Conservation (phyloP, 2,329 filamentous ascomycete genomes). For the Penicillium sp. region DNA sequence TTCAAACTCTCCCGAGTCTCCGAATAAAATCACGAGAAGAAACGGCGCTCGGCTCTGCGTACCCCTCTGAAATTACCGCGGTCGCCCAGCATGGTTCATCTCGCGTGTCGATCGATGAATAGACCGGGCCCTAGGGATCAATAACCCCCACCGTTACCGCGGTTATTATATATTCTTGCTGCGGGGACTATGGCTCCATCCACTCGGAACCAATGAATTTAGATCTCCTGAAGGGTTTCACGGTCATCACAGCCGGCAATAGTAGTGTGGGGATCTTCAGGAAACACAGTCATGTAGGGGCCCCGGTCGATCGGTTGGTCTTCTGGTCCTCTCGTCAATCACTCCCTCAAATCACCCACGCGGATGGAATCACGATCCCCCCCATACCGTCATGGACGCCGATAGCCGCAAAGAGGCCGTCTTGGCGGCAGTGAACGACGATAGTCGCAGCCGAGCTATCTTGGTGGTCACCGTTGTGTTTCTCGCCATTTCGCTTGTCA, state of each 20-base stretch:
- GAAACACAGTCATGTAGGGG: slow-evolving; percentile 13
- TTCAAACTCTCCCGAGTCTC: not conserved
- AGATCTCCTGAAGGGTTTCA: slow-evolving; percentile 7
- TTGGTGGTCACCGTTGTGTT: slow-evolving; percentile 36
- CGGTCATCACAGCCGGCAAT: slow-evolving; percentile 5
- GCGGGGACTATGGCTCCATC: slow-evolving; percentile 2
- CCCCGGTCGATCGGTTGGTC: not conserved
- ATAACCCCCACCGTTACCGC: slow-evolving; percentile 10
- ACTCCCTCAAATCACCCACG: not conserved
- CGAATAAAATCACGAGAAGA: not conserved
- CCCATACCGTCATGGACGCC: slow-evolving; percentile 10
- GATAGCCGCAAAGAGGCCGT: not conserved
- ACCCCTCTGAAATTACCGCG: not conserved
- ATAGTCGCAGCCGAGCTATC: slow-evolving; percentile 21
- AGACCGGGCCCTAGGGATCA: slow-evolving; percentile 15
- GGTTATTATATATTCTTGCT: not conserved
- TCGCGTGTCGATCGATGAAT: slow-evolving; percentile 16
- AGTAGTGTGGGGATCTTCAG: slow-evolving; percentile 9
- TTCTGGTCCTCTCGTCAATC: not conserved
- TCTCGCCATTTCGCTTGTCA: slow-evolving; percentile 40
- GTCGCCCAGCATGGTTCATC: not conserved
- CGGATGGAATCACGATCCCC: slow-evolving; percentile 8
- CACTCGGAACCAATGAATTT: slow-evolving; percentile 3
- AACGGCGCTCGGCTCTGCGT: not conserved
- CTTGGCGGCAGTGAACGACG: slow-evolving; percentile 10